Conservation (phyloP, 768 basidiomycete genomes). For the Plicaturopsis crispa region DNA sequence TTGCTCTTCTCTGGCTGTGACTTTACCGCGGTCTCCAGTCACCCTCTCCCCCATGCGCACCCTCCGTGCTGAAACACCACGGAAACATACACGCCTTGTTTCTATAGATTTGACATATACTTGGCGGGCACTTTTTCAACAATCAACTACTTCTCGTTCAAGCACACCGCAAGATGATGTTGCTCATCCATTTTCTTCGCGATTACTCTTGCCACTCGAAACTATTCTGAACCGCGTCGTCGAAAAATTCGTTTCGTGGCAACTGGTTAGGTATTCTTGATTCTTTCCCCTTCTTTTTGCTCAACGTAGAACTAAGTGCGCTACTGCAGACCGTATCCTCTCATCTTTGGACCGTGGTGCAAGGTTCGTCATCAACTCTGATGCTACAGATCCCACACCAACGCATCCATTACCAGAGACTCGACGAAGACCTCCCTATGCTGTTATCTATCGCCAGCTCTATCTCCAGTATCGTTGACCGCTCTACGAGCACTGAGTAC, state of each 20-base stretch:
- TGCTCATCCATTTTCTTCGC: constrained; percentile 47
- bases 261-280: constrained; percentile 52
- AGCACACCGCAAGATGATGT: not conserved
- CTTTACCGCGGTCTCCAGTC: constrained; percentile 22
- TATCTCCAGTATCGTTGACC: not conserved
- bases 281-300: constrained; percentile 2
- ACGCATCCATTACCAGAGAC: not conserved
- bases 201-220: constrained; percentile 46
- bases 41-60: constrained; percentile 30
- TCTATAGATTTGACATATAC: constrained; percentile 33
- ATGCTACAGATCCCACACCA: not conserved
- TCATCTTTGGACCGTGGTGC: constrained; percentile 67
- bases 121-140: constrained; percentile 20
- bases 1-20: constrained; percentile 8
- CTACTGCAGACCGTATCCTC: constrained; percentile 57
- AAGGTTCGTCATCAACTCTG: constrained; percentile 31
- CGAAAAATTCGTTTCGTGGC: constrained; percentile 45
- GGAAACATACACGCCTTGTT: constrained; percentile 21
- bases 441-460: not conserved
- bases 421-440: not conserved
- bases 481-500: not conserved
- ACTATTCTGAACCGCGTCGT: constrained; percentile 44
- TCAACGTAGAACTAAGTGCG: not conserved
- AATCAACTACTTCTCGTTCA: constrained; percentile 1
- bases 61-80: constrained; percentile 16